A percentile compares a stretch with the other conserved stretches of the same genome.
Evolutionary conservation across 2,329 filamentous ascomycete species (phyloP).

Genomic region (Aspergillus ustus): DNA sequence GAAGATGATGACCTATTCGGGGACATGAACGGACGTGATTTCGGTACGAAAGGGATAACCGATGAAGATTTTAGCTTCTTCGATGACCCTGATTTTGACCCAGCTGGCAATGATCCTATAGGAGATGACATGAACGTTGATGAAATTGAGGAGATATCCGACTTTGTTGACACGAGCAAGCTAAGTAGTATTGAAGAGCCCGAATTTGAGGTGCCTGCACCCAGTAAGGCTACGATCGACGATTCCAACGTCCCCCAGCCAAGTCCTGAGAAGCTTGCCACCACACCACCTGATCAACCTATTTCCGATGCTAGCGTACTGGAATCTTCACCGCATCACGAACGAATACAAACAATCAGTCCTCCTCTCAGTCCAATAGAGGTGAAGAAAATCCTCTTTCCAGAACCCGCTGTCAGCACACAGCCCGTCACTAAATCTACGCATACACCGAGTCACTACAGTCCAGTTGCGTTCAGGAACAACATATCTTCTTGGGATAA

Average conservation of each 20-base stretch:
- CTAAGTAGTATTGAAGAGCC: conserved; percentile 19
- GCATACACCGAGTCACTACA: conserved; percentile 52
- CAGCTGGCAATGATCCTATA: conserved; percentile 24
- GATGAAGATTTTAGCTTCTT: conserved; percentile 70
- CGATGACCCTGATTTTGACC: conserved; percentile 55
- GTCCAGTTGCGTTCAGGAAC: conserved; percentile 56
- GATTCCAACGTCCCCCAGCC: background rate
- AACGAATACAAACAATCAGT: conserved; percentile 38
- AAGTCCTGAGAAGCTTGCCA: conserved; percentile 1
- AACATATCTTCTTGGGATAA: conserved; percentile 54
- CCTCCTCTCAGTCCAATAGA: conserved; percentile 47
- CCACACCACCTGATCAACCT: conserved; percentile 12
- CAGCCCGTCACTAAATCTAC: conserved; percentile 16
- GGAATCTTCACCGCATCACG: conserved; percentile 21
- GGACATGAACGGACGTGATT: conserved; percentile 59
- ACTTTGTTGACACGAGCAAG: conserved; percentile 20
- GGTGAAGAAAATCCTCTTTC: conserved; percentile 52
- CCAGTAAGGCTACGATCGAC: conserved; percentile 9
- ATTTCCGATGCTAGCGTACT: conserved; percentile 4
- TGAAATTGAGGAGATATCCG: conserved; percentile 21
- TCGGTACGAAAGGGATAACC: conserved; percentile 59
- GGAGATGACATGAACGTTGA: conserved; percentile 18
- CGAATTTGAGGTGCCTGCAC: conserved; percentile 11
- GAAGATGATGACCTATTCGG: conserved; percentile 63
- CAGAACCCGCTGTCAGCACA: conserved; percentile 22